These are phyloP conservation scores for Beauveria brongniartii DNA, from an alignment of 2,329 filamentous ascomycete species.

Conservation along the genomic window DNA sequence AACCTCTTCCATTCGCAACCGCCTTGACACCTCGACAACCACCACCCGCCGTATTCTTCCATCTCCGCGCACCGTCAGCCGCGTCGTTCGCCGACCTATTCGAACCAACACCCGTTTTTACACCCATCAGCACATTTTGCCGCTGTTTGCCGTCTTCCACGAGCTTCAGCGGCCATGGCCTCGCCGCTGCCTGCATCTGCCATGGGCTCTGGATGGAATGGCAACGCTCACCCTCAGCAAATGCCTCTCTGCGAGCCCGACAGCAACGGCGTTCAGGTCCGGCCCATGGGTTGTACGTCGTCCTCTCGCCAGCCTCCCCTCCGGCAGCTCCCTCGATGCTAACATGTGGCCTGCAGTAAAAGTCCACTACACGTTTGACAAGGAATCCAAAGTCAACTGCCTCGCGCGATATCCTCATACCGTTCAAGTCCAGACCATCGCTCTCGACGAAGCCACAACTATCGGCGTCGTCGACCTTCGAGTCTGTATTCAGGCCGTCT, in stretches of 20 bases:
- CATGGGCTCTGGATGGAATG: slow-evolving; percentile 24
- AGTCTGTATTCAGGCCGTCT: slow-evolving; percentile 77
- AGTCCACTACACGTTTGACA: slow-evolving; percentile 93
- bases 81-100: background rate
- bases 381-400: slow-evolving; percentile 79
- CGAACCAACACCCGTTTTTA: background rate
- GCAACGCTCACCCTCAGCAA: slow-evolving; percentile 21
- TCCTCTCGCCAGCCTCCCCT: slow-evolving; percentile 16
- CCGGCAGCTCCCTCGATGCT: slow-evolving; percentile 2
- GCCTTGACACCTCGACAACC: background rate
- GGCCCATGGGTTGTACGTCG: slow-evolving; percentile 59
- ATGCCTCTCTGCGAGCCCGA: slow-evolving; percentile 26
- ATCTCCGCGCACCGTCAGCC: background rate
- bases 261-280: slow-evolving; percentile 47
- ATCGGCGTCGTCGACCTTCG: slow-evolving; percentile 86
- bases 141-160: background rate
- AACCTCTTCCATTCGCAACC: background rate
- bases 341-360: slow-evolving; percentile 57
- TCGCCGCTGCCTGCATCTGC: slow-evolving; percentile 28
- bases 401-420: slow-evolving; percentile 77
- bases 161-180: slow-evolving; percentile 27
- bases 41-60: background rate
- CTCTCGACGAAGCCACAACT: slow-evolving; percentile 68
- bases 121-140: slow-evolving; percentile 1
- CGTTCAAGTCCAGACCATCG: slow-evolving; percentile 70